Base-by-base conservation (phyloP, 306 rosid genomes). In the Quercus alba region DNA sequence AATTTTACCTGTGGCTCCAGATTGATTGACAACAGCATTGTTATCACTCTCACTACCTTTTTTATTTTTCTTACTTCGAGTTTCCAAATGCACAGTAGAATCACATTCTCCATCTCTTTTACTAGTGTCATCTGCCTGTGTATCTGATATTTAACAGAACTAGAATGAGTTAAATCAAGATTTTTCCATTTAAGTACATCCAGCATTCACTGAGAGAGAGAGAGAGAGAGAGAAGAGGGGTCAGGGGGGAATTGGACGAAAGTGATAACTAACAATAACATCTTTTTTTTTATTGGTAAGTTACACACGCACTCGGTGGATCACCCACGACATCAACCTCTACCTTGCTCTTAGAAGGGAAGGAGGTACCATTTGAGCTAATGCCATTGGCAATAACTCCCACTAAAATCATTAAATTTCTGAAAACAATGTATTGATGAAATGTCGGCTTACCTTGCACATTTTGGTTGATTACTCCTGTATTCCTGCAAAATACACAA, bases 381-480 rank as follows among this genome's bases (percentile, higher is more conserved):
- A 41, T 41, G 46, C 11, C 46, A 41, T 41, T 41, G 12, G 46
- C 46, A 8, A 41, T 41, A 31, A 64, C 30, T 61, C 44, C 70
- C 46, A 11, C 46, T 28, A 31, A 64, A 4, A 64, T 31, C 35
- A 64, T 64, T 64, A 64, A 6, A 64, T 30, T 30, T 63, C n/a
- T 55, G 28, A 70, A 14, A 62, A 2, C 12, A n/a, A 44, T 9
- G 20, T 19, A 54, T 75, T 28, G 3, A 46, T 55, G 33, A 57
- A 80, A 80, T 72, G 72, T 19, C 61, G 62, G 75, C 80, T 56
- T 83, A 94, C 98, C 94, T 83, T 75, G 87, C 74, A 77, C 89
- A 56, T 80, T 84, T 41, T 85, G 86, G 74, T 46, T 56, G 61
- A 64, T 76, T 61, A 75, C 64, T 69, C 51, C 72, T 77, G 88